phyloP scores from a whole-genome alignment of 441 rosid species.

The Erodium trifolium region DNA sequence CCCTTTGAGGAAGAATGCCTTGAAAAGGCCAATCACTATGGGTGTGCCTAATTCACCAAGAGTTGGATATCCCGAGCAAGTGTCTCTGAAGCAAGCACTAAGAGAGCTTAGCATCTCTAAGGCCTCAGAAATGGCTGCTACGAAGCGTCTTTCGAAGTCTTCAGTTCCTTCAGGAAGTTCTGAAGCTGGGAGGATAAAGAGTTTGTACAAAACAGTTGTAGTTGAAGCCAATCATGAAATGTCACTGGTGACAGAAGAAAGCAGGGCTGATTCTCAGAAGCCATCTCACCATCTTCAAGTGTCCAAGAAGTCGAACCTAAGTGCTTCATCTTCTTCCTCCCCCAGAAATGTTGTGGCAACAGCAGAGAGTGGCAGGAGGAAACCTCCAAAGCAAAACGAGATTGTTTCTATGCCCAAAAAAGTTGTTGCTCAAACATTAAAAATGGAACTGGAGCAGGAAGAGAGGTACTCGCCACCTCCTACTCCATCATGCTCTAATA shows the following conservation, averaged over 20 bases:
- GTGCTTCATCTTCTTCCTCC: constrained; percentile 18
- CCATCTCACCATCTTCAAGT: background rate
- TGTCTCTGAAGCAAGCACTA: constrained; percentile 76
- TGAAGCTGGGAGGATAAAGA: constrained; percentile 54
- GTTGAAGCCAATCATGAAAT: constrained; percentile 49
- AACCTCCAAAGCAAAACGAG: constrained; percentile 14
- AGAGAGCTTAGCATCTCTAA: constrained; percentile 74
- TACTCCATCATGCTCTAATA: constrained; percentile 24
- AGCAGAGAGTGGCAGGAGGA: constrained; percentile 12
- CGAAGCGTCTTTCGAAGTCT: constrained; percentile 52
- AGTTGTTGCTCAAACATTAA: background rate
- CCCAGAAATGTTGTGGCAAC: background rate
- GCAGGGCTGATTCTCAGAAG: constrained; percentile 21
- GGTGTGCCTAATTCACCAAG: constrained; percentile 49
- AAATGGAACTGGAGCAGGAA: constrained; percentile 1
- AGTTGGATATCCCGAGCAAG: constrained; percentile 59
- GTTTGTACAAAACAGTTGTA: constrained; percentile 51
- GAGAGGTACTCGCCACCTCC: constrained; percentile 5
- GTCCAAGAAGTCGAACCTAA: constrained; percentile 15
- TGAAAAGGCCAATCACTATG: constrained; percentile 60
- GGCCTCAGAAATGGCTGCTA: constrained; percentile 84
- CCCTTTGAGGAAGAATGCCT: constrained; percentile 46
- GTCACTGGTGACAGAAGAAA: constrained; percentile 51
- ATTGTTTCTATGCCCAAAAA: constrained; percentile 3
- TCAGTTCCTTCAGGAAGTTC: constrained; percentile 35